Conservation (phyloP, 169 alveolate species). For the Eimeria maxima region DNA sequence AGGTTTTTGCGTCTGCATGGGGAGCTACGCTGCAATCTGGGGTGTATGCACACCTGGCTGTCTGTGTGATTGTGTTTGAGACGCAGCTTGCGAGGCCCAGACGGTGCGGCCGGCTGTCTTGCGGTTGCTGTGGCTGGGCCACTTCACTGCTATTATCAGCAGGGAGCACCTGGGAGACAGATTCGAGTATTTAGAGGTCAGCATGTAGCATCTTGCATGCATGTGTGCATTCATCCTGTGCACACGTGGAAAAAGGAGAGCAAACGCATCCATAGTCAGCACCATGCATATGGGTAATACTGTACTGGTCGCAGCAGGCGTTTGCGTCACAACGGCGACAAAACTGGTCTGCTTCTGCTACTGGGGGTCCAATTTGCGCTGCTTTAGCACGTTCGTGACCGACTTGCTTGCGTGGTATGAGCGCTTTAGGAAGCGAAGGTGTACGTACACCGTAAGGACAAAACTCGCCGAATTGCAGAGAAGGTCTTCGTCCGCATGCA, state of each 20-base stretch:
- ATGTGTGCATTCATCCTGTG: neutral
- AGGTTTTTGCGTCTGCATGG: too few species aligned
- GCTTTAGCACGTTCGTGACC: neutral
- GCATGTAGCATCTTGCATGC: slow-evolving; percentile 10
- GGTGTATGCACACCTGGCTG: neutral
- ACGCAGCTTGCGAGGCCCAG: slow-evolving; percentile 37
- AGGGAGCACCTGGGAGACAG: slow-evolving; percentile 34
- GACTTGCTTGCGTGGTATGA: neutral
- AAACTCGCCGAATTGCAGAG: slow-evolving; percentile 44
- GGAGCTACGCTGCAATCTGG: too few species aligned
- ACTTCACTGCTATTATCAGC: slow-evolving; percentile 48
- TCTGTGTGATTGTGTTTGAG: neutral
- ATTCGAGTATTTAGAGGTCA: slow-evolving; percentile 12
- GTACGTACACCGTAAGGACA: slow-evolving; percentile 73
- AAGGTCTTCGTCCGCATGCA: slow-evolving; percentile 61
- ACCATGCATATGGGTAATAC: neutral
- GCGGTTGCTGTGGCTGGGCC: slow-evolving; percentile 68
- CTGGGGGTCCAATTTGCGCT: neutral
- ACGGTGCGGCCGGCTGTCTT: slow-evolving; percentile 61
- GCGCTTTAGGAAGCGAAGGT: slow-evolving; percentile 41
- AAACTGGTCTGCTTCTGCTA: neutral
- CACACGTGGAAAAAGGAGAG: too few species aligned
- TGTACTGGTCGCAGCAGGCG: neutral
- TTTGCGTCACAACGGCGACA: neutral
- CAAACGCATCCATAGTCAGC: neutral